Conservation (phyloP, 1,284 basidiomycete genomes). For the Naganishia sp. region DNA sequence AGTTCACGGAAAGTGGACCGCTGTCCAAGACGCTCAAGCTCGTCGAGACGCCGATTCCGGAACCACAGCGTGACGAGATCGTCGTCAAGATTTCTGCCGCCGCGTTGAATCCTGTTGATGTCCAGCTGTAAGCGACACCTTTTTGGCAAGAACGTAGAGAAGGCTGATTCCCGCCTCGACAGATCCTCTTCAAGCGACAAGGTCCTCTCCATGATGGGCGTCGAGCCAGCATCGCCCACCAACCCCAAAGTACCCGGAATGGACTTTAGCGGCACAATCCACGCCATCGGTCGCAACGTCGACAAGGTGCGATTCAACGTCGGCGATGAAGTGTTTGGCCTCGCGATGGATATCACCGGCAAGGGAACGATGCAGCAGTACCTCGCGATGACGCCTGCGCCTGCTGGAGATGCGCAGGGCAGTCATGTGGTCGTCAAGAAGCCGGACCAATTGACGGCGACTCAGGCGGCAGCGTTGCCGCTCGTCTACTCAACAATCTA, state of each 20-base stretch:
- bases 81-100: conserved; percentile 63
- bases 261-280: conserved; percentile 65
- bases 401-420: neutral
- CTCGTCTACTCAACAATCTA: conserved; percentile 63
- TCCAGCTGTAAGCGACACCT: conserved; percentile 36
- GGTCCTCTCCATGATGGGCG: conserved; percentile 58
- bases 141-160: neutral
- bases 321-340: conserved; percentile 66
- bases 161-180: conserved; percentile 37
- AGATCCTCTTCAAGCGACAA: conserved; percentile 58
- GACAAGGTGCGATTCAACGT: conserved; percentile 52
- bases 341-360: conserved; percentile 35
- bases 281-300: conserved; percentile 59
- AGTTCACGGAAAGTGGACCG: conserved; percentile 35
- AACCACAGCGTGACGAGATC: conserved; percentile 32
- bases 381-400: conserved; percentile 43
- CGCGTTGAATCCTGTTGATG: conserved; percentile 68
- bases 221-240: conserved; percentile 57
- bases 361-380: conserved; percentile 64
- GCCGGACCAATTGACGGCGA: conserved; percentile 58
- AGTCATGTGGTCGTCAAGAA: conserved; percentile 53
- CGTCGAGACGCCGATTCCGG: conserved; percentile 22
- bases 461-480: conserved; percentile 63
- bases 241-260: conserved; percentile 62
- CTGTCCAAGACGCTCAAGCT: conserved; percentile 34